Evolutionary conservation across 305 asterid species (phyloP).

Genomic region (Salvia sclarea): DNA sequence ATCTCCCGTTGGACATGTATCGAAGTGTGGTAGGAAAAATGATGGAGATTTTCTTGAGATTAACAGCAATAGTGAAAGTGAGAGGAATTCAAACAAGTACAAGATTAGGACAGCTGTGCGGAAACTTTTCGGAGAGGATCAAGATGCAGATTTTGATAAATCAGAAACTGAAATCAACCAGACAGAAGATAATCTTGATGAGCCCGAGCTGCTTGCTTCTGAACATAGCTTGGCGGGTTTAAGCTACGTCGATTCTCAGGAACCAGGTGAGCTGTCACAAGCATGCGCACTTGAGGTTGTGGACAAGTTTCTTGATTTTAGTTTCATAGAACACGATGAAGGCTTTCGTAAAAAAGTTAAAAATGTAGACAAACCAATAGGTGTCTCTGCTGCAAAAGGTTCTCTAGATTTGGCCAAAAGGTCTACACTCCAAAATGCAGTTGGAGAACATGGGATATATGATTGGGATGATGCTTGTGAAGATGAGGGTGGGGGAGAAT

Average conservation of each 20-base stretch:
- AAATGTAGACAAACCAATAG: constrained; percentile 42
- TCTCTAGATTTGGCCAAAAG: constrained; percentile 60
- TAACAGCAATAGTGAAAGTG: constrained; percentile 34
- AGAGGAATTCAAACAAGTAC: constrained; percentile 38
- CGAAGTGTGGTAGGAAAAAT: constrained; percentile 33
- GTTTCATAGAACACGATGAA: constrained; percentile 51
- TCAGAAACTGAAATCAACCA: constrained; percentile 41
- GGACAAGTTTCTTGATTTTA: constrained; percentile 69
- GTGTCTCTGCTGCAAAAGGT: constrained; percentile 63
- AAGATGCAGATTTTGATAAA: constrained; percentile 35
- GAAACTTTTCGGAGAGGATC: constrained; percentile 73
- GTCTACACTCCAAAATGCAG: constrained; percentile 39
- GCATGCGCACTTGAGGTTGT: constrained; percentile 84
- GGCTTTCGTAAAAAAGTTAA: constrained; percentile 34
- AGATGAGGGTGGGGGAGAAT: constrained; percentile 91
- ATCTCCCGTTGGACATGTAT: constrained; percentile 22
- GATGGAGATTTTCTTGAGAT: constrained; percentile 34
- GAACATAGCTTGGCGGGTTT: constrained; percentile 61
- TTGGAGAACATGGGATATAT: constrained; percentile 48
- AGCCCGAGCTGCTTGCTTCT: constrained; percentile 40
- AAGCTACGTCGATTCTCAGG: constrained; percentile 85
- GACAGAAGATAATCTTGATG: constrained; percentile 33
- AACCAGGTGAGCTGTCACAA: constrained; percentile 91
- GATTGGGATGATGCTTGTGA: constrained; percentile 85
- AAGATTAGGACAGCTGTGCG: constrained; percentile 59